Evolutionary conservation across 768 basidiomycete genomes (phyloP).

Genomic region (Mycena indigotica): DNA sequence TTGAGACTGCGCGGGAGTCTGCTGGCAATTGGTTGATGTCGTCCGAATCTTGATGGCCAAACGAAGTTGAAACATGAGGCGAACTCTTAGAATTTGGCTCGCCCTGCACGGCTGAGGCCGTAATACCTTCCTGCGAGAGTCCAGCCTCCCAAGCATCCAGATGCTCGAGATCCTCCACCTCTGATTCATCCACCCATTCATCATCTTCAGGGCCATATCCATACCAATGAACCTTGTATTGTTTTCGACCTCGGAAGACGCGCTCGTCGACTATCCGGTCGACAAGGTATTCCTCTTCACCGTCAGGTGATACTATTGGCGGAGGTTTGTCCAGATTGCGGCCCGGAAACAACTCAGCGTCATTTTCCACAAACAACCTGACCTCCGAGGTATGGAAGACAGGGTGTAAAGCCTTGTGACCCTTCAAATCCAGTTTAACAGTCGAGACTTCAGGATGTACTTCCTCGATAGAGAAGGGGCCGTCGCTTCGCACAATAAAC

Average conservation of each 20-base stretch:
- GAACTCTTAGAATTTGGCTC: too few species aligned
- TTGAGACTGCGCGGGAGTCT: too few species aligned
- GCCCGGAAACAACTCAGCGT: conserved; percentile 32
- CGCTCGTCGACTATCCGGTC: conserved; percentile 33
- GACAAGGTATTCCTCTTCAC: conserved; percentile 27
- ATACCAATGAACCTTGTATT: neutral
- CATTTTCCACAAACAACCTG: conserved; percentile 29
- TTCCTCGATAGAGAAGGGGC: conserved; percentile 27
- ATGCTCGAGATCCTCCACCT: neutral
- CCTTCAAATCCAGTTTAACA: conserved; percentile 31
- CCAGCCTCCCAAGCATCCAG: neutral
- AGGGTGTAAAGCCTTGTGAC: conserved; percentile 24
- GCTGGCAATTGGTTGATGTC: too few species aligned
- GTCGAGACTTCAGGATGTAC: conserved; percentile 15
- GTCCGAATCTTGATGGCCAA: neutral
- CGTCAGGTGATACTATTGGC: conserved; percentile 17
- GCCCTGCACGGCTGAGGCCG: neutral
- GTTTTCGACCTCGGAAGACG: neutral
- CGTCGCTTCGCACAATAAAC: conserved; percentile 43
- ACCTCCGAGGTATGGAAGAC: conserved; percentile 40
- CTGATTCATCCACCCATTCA: neutral
- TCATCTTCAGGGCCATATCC: neutral
- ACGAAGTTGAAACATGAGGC: too few species aligned
- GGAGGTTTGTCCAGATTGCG: conserved; percentile 3
- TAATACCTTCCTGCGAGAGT: neutral